Evolutionary conservation across 257 asterid genomes (phyloP).

Genomic region (Solanum microdontum): DNA sequence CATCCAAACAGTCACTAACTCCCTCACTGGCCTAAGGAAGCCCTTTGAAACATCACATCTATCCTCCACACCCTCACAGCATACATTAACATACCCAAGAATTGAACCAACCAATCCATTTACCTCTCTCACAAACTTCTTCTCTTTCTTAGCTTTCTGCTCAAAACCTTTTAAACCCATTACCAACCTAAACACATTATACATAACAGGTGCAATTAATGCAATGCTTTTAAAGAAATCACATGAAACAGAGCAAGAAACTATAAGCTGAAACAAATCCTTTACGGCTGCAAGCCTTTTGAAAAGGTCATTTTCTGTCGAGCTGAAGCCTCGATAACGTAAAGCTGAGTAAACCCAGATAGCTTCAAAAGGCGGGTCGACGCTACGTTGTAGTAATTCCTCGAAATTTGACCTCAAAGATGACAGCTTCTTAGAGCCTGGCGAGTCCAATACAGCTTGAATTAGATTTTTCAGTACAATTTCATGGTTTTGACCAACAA

Average conservation of each 20-base stretch:
- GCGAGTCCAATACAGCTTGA: slow-evolving; percentile 25
- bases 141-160: slow-evolving; percentile 38
- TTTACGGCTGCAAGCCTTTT: slow-evolving; percentile 19
- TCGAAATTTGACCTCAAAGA: slow-evolving; percentile 21
- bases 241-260: slow-evolving; percentile 43
- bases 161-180: slow-evolving; percentile 23
- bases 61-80: slow-evolving; percentile 29
- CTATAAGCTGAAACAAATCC: slow-evolving; percentile 42
- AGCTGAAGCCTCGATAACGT: slow-evolving; percentile 7
- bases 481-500: slow-evolving; percentile 32
- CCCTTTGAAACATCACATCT: slow-evolving; percentile 17
- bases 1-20: slow-evolving; percentile 46
- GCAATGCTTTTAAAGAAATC: slow-evolving; percentile 31
- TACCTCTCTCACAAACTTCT: slow-evolving; percentile 32
- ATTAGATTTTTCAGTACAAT: slow-evolving; percentile 25
- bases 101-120: slow-evolving; percentile 38
- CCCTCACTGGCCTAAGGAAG: slow-evolving; percentile 28
- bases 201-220: slow-evolving; percentile 47
- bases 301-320: slow-evolving; percentile 19
- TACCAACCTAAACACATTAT: slow-evolving; percentile 21
- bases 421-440: slow-evolving; percentile 8
- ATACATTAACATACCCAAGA: slow-evolving; percentile 36
- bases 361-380: slow-evolving; percentile 55
- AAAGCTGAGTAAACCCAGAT: slow-evolving; percentile 54
- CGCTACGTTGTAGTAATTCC: slow-evolving; percentile 31